Evolutionary conservation across 2,329 filamentous ascomycete species (phyloP), one percentile per base, ranked within the genome.

Genomic region (Alternaria longipes): DNA sequence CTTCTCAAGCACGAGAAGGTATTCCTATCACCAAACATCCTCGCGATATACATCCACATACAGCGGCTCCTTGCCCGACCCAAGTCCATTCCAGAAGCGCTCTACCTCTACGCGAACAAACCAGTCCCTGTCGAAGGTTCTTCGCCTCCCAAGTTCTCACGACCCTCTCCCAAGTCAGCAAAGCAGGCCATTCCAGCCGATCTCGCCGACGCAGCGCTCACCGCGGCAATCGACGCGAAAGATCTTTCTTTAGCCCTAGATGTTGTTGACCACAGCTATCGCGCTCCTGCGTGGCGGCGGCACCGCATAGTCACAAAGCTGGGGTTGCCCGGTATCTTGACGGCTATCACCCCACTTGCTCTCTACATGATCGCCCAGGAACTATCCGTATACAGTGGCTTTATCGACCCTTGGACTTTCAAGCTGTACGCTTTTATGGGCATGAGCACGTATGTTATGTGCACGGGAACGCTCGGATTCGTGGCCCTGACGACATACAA

Each of bases 401-500:
- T 89, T n/a, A 92, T 97, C 86, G 91, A 96, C 67, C 82, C 89
- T 1, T 83, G 81, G 28, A 87, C 87, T 34, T 93, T 93, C 9
- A 96, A 92, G 2, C 87, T 87, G 11, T 87, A 96, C 62, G 90
- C 91, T 5, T 93, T 97, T 74, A 87, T 87, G 0, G 94, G 92
- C 12, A 91, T 95, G 51, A 81, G 94, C 63, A 91, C 93, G 7
- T 99, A 98, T 77, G 84, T 96, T 42, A 86, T 88, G 20, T 92
- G 93, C 65, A 93, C 93, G 5, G 89, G 88, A 4, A 92, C 90
- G 9, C 87, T 98, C 54, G 95, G 94, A 3, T 81, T 95, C 42
- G 88, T 98, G 38, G 93, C 94, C 8, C 83, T 96, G 60, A 89
- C 92, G 26, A 97, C 94, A 34, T 85, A 90, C 62, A 97, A 97